Evolutionary conservation across 2,329 filamentous ascomycete genomes (phyloP), one percentile per base, ranked within the genome.

Genomic region (Fusarium camptoceras): DNA sequence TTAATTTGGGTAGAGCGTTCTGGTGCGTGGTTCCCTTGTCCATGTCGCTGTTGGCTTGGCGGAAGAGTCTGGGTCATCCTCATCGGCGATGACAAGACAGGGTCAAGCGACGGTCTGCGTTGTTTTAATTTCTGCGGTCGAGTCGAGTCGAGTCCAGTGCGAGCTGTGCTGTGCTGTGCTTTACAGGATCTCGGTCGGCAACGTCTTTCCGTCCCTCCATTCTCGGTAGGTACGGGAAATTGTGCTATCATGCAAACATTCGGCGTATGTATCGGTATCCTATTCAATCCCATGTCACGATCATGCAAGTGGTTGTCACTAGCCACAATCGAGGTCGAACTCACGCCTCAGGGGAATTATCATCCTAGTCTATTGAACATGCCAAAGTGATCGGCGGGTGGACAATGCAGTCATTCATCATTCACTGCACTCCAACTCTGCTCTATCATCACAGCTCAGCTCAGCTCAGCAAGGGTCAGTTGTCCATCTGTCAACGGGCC

Each of bases 381-480:
- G 24, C 18, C 44, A 50, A 64, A 57, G 44, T 59, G 59, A 74
- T 65, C 57, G 57, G 53, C 66, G 55, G 56, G 54, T 56, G 47
- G 46, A 66, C 51, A 49, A 65, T 62, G 43, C 37, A 50, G 27
- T 16, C 20, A 37, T 43, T 30, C 42, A 60, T 16, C 20, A 47
- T 43, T 30, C 42, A 59, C 12, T 44, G n/a, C n/a, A 48, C 34
- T 50, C 43, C 24, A 16, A 16, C 34, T 69, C 51, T 27, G 25
- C 20, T 30, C 42, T 31, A 31, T 49, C 48, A 42, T 69, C 71
- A 67, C 55, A 41, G 46, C 66, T 60, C 61, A 53, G 30, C 51
- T 69, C 70, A 75, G 73, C 73, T 74, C 55, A 50, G 49, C 73
- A 74, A 67, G 73, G 72, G 54, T 72, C 56, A 28, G 57, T 42